Conservation (phyloP, 306 rosid species). For the Medicago ruthenica region DNA sequence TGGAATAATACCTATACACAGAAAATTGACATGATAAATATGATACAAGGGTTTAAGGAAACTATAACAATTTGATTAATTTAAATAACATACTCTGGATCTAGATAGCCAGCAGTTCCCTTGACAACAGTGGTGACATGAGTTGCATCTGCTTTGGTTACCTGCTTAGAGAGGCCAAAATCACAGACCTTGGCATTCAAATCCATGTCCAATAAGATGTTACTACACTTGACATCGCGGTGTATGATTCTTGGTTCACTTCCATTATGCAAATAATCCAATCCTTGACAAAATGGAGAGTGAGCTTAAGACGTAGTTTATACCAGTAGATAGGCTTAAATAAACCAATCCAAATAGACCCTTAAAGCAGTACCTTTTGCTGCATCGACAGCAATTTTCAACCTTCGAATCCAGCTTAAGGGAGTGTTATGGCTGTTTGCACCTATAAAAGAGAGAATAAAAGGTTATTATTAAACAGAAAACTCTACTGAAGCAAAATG, state of each 20-base stretch:
- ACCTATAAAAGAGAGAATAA: conserved; percentile 51
- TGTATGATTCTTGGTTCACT: conserved; percentile 93
- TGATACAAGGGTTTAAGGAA: not conserved
- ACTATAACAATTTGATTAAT: not conserved
- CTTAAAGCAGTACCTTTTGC: conserved; percentile 71
- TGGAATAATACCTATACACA: conserved; percentile 70
- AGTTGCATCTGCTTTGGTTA: conserved; percentile 73
- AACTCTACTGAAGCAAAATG: conserved; percentile 19
- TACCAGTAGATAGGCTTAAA: not conserved
- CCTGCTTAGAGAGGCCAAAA: conserved; percentile 92
- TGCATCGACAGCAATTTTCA: conserved; percentile 94
- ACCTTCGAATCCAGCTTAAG: conserved; percentile 90
- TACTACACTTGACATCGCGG: conserved; percentile 91
- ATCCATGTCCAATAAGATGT: conserved; percentile 83
- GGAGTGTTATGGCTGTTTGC: conserved; percentile 58
- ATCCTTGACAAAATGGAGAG: conserved; percentile 52
- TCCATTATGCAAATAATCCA: conserved; percentile 94
- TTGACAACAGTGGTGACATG: conserved; percentile 95
- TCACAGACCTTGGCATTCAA: conserved; percentile 95
- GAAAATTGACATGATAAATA: not conserved
- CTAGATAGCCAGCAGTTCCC: conserved; percentile 96
- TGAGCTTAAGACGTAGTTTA: not conserved
- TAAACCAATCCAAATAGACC: not conserved
- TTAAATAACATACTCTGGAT: conserved; percentile 79
- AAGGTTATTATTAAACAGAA: not conserved